Percentiles rank a stretch among this genome's conserved stretches.
These are phyloP conservation scores for Cryptococcus sp. DNA, from an alignment of 1,284 basidiomycete genomes.

Conservation along the genomic window DNA sequence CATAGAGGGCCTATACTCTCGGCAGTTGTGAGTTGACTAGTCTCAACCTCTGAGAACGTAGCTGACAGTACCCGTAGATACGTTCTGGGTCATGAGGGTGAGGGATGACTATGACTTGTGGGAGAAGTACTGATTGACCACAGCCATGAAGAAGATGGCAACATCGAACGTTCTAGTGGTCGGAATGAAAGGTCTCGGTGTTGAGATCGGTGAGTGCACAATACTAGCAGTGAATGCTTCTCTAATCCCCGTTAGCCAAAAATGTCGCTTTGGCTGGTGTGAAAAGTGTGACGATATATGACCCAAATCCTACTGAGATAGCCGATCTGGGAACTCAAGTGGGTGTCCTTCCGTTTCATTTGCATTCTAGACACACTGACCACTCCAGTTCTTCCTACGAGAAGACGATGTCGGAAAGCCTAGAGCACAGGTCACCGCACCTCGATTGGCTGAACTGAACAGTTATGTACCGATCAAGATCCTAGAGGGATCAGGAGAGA, in stretches of 20 bases:
- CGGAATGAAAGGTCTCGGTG: slow-evolving; percentile 87
- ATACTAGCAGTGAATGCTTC: too few relatives aligned
- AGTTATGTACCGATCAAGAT: slow-evolving; percentile 90
- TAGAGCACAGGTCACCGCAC: slow-evolving; percentile 77
- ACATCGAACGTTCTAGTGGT: slow-evolving; percentile 92
- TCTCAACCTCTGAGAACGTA: slow-evolving; percentile 11
- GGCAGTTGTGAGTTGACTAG: slow-evolving; percentile 72
- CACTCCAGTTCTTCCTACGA: slow-evolving; percentile 83
- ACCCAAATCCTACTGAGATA: slow-evolving; percentile 80
- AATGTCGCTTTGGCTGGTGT: slow-evolving; percentile 94
- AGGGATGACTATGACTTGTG: slow-evolving; percentile 50
- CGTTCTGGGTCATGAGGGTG: slow-evolving; percentile 93
- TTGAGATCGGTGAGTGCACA: slow-evolving; percentile 75
- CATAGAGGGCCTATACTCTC: slow-evolving; percentile 83
- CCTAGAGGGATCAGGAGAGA: slow-evolving; percentile 66
- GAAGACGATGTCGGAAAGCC: slow-evolving; percentile 81
- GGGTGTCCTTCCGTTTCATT: not conserved
- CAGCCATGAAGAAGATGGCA: slow-evolving; percentile 99
- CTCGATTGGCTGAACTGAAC: slow-evolving; percentile 92
- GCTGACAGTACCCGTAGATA: slow-evolving; percentile 57
- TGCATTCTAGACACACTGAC: not conserved
- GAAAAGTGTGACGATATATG: slow-evolving; percentile 94
- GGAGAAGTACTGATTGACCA: slow-evolving; percentile 47
- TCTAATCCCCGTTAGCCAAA: slow-evolving; percentile 64
- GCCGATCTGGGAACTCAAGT: slow-evolving; percentile 92